Conservation (phyloP, 2,329 filamentous ascomycete species). For the Dactylellina leptospora region DNA sequence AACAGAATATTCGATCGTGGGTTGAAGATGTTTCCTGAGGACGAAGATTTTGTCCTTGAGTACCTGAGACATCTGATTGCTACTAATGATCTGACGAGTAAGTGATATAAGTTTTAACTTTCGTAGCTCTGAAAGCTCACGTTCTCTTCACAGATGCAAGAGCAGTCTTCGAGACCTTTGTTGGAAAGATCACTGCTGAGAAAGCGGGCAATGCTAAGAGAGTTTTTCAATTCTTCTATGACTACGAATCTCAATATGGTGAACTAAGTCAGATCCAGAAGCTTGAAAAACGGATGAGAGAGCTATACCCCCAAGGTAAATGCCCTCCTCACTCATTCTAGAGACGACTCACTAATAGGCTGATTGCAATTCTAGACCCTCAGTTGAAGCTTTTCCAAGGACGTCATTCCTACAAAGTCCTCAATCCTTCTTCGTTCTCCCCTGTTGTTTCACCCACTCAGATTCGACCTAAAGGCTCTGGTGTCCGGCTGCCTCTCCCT, state of each 20-base stretch:
- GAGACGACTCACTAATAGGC: too few species aligned
- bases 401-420: slow-evolving; percentile 57
- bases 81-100: slow-evolving; percentile 91
- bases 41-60: slow-evolving; percentile 91
- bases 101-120: slow-evolving; percentile 60
- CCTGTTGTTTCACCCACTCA: slow-evolving; percentile 55
- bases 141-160: slow-evolving; percentile 77
- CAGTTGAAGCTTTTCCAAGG: slow-evolving; percentile 56
- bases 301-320: slow-evolving; percentile 89
- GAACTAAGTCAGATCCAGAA: slow-evolving; percentile 90
- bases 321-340: too few species aligned
- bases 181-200: slow-evolving; percentile 75
- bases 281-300: slow-evolving; percentile 89
- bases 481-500: slow-evolving; percentile 58
- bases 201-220: slow-evolving; percentile 86
- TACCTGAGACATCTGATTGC: slow-evolving; percentile 94
- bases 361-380: too few species aligned
- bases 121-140: neutral
- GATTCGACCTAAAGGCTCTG: slow-evolving; percentile 56
- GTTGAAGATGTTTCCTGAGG: slow-evolving; percentile 89
- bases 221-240: slow-evolving; percentile 90
- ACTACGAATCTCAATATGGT: slow-evolving; percentile 92
- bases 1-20: slow-evolving; percentile 96
- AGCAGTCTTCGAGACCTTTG: slow-evolving; percentile 93
- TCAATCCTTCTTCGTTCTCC: slow-evolving; percentile 56